phyloP scores from a whole-genome alignment of 352 stramenopile species.

The Globisporangium takayamanum region DNA sequence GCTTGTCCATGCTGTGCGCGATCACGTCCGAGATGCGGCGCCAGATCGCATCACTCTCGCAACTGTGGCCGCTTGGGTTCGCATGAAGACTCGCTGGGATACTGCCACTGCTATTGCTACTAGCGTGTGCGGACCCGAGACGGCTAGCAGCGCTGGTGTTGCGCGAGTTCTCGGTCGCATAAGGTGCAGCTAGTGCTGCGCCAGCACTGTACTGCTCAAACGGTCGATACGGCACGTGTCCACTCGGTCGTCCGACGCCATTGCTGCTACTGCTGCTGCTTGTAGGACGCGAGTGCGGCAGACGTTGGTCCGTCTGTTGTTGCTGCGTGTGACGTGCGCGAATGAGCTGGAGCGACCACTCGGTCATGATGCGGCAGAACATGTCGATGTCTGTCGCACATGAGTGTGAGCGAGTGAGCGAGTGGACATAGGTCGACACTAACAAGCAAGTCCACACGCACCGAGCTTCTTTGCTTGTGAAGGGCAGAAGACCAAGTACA shows the following conservation, averaged over 20 bases:
- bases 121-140: not conserved
- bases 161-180: constrained; percentile 29
- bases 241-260: not conserved
- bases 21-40: constrained; percentile 47
- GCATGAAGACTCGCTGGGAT: constrained; percentile 7
- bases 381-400: constrained; percentile 53
- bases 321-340: constrained; percentile 34
- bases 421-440: not conserved
- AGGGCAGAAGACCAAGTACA: constrained; percentile 69
- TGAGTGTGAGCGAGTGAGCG: constrained; percentile 1
- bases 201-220: constrained; percentile 4
- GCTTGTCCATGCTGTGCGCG: constrained; percentile 49
- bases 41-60: constrained; percentile 51
- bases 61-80: not conserved
- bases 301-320: constrained; percentile 17
- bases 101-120: not conserved
- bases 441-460: constrained; percentile 8
- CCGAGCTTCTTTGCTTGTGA: constrained; percentile 56
- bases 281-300: not conserved
- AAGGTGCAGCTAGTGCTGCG: constrained; percentile 35
- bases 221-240: constrained; percentile 1
- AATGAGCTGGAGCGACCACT: constrained; percentile 67
- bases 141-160: not conserved
- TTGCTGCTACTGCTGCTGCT: constrained; percentile 1
- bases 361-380: constrained; percentile 77